Percentiles rank a stretch among this genome's conserved stretches.
These are phyloP conservation scores for Amphibolis antarctica DNA, from an alignment of 106 monocot species.

Conservation along the genomic window DNA sequence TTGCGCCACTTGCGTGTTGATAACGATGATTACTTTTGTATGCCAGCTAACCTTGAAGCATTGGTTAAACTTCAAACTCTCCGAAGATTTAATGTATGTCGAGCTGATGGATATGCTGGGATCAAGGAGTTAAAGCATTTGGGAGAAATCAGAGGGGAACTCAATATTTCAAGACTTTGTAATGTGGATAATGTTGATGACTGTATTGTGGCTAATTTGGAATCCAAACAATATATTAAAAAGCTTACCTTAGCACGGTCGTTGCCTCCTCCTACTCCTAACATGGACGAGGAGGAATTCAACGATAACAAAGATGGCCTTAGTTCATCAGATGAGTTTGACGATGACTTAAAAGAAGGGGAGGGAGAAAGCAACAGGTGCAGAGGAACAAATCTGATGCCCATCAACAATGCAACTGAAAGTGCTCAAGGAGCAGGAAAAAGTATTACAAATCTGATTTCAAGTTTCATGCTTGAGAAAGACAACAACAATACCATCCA, in stretches of 20 bases:
- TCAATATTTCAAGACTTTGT: neutral
- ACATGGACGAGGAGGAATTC: neutral
- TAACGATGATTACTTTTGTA: neutral
- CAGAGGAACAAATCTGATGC: neutral
- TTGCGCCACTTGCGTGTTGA: neutral
- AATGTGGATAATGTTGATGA: neutral
- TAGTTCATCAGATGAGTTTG: too few relatives aligned
- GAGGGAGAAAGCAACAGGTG: neutral
- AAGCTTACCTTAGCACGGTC: constrained; percentile 17
- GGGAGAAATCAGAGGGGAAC: neutral
- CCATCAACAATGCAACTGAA: too few relatives aligned
- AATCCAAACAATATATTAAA: neutral
- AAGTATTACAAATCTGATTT: neutral
- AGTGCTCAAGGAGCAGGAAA: too few relatives aligned
- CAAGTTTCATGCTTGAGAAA: too few relatives aligned
- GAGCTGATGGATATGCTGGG: neutral
- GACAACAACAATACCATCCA: too few relatives aligned
- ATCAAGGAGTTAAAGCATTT: neutral
- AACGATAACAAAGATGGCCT: neutral
- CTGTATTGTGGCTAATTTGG: neutral
- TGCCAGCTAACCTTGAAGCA: neutral
- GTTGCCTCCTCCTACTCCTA: neutral
- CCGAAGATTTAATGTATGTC: neutral
- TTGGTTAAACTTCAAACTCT: neutral
- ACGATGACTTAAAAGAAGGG: too few relatives aligned